Evolutionary conservation across 441 rosid species (phyloP), one percentile per base, ranked within the genome.

Genomic region (Mallotus repandus): DNA sequence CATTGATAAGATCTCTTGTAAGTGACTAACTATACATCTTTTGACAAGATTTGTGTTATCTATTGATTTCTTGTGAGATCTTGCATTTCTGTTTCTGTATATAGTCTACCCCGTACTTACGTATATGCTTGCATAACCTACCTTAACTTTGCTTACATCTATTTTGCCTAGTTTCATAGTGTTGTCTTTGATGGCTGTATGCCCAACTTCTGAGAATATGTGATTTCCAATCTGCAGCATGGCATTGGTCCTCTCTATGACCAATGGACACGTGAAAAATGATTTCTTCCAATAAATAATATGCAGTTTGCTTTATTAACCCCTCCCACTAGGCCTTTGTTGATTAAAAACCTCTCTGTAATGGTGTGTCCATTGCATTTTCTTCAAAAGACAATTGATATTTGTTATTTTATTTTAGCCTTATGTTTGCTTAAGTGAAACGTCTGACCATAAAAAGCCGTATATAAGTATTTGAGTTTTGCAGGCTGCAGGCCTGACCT

Each of bases 1-100:
- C 90, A 19, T 79, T 83, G 74, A 88, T 91, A 82, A 86, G 83
- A 81, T 89, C 98, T 72, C 79, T 77, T 74, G 99, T 96, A 85
- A 89, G 97, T 88, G 84, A 80, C 77, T 67, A 22, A 38, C 57
- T 50, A 9, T 19, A 11, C 9, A 45, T 67, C 8, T 3, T 66
- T 48, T 10, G 57, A 45, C 57, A 22, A 65, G 21, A 46, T 16
- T 46, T 2, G 25, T 9, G 8, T 53, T 16, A 21, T 22, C 5
- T 19, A 38, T 63, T 53, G 53, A 18, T 57, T 66, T 32, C 63
- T 67, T 65, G 19, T 46, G 22, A 66, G 41, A 41, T 29, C 16
- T 49, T 67, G 25, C 52, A 8, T 41, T 14, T 48, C 49, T 5
- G 5, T 32, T 12, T 46, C 2, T 45, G 25, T 18, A 46, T 48